These are phyloP conservation scores for Fallopia convolvulus DNA, from an alignment of 148 eudicot genomes.

Conservation along the genomic window DNA sequence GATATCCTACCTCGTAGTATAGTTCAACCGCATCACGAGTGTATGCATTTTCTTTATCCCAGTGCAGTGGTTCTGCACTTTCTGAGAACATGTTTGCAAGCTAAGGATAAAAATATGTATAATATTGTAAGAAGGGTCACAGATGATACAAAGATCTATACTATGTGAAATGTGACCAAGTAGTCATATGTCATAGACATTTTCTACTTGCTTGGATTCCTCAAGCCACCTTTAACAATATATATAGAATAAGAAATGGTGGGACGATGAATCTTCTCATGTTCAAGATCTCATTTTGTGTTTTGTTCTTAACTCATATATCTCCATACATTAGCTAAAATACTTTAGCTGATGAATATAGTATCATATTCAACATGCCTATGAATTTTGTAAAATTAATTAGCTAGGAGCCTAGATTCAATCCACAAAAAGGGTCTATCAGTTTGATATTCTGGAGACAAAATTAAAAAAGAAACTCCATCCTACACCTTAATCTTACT, in stretches of 20 bases:
- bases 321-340: not conserved
- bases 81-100: slow-evolving; percentile 87
- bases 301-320: not conserved
- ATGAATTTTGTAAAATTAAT: not conserved
- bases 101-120: slow-evolving; percentile 40
- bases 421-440: not conserved
- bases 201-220: not conserved
- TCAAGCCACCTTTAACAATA: not conserved
- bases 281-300: not conserved
- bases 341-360: not conserved
- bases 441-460: not conserved
- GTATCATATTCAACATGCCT: not conserved
- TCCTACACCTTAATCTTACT: not conserved
- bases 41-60: slow-evolving; percentile 77
- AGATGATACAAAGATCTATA: not conserved
- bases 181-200: not conserved
- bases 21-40: slow-evolving; percentile 76
- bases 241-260: not conserved
- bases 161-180: not conserved
- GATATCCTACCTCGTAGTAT: slow-evolving; percentile 69
- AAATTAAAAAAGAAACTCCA: not conserved
- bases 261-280: not conserved
- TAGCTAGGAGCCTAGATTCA: not conserved
- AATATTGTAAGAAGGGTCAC: not conserved
- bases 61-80: slow-evolving; percentile 58